Percentiles rank a stretch among this genome's conserved stretches.
These are phyloP conservation scores for Letharia columbiana DNA, from an alignment of 495 filamentous ascomycete genomes.

Conservation along the genomic window DNA sequence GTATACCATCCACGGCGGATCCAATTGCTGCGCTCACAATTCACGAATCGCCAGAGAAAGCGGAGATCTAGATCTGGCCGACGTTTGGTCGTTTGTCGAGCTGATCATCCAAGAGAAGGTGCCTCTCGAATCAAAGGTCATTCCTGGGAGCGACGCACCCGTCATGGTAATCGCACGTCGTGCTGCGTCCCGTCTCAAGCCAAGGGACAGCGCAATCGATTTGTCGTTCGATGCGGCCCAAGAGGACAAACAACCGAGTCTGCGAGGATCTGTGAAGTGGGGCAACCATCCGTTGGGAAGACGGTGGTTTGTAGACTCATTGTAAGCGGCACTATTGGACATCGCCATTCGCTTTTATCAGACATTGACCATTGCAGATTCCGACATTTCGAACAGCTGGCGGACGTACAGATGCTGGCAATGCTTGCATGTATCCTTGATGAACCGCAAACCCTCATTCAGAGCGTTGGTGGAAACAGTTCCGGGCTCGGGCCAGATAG, in stretches of 20 bases:
- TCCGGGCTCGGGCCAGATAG: background rate
- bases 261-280: constrained; percentile 67
- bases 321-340: constrained; percentile 25
- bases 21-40: constrained; percentile 75
- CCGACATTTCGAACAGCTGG: constrained; percentile 66
- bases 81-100: constrained; percentile 75
- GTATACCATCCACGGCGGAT: constrained; percentile 80
- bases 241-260: constrained; percentile 9
- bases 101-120: constrained; percentile 69
- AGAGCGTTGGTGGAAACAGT: background rate
- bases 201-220: constrained; percentile 33
- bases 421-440: constrained; percentile 88
- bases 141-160: constrained; percentile 40
- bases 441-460: constrained; percentile 35
- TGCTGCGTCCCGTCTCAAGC: constrained; percentile 20
- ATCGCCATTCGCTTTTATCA: background rate
- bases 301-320: constrained; percentile 55
- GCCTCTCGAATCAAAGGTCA: constrained; percentile 54
- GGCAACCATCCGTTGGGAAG: constrained; percentile 70
- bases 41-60: constrained; percentile 64
- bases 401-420: constrained; percentile 86
- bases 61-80: constrained; percentile 64
- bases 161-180: constrained; percentile 50
- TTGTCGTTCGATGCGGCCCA: constrained; percentile 29
- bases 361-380: constrained; percentile 42